phyloP scores from a whole-genome alignment of 2,329 filamentous ascomycete genomes.

The Beauveria bassiana region DNA sequence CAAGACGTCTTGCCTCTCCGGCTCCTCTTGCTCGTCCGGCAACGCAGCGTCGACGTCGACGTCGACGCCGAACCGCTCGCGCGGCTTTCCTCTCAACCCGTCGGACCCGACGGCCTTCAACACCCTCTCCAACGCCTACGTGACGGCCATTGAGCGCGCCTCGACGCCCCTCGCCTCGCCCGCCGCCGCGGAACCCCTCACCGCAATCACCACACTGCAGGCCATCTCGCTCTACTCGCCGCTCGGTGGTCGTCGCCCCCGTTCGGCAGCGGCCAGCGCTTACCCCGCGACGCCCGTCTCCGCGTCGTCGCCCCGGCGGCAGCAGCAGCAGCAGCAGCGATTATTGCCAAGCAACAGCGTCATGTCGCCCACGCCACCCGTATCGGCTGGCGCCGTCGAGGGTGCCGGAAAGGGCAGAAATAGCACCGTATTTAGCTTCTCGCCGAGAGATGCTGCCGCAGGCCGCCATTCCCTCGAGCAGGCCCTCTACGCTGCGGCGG shows the following conservation, averaged over 20 bases:
- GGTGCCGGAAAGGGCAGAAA: no score
- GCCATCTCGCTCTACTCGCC: constrained; percentile 25
- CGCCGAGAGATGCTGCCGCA: constrained; percentile 24
- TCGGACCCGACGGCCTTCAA: constrained; percentile 57
- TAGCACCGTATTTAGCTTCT: constrained; percentile 40
- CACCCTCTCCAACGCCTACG: constrained; percentile 58
- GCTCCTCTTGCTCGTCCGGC: not conserved
- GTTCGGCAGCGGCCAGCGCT: not conserved
- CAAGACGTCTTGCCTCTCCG: constrained; percentile 30
- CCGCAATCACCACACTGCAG: constrained; percentile 38
- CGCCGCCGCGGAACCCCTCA: constrained; percentile 36
- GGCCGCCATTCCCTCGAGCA: not conserved
- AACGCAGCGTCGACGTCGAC: not conserved
- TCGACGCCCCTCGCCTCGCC: constrained; percentile 33
- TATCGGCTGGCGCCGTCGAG: constrained; percentile 47
- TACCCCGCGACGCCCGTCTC: constrained; percentile 43
- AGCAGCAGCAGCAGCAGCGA: constrained; percentile 30
- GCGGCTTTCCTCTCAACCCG: constrained; percentile 36
- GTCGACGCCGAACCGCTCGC: constrained; percentile 21
- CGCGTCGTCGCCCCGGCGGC: constrained; percentile 26
- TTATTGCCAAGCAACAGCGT: constrained; percentile 44
- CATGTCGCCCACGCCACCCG: constrained; percentile 52
- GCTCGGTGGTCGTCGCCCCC: constrained; percentile 18
- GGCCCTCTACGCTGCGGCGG: not conserved
- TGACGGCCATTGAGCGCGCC: constrained; percentile 50